Base-by-base conservation (phyloP, 495 filamentous ascomycete species). In the Terfezia claveryi region DNA sequence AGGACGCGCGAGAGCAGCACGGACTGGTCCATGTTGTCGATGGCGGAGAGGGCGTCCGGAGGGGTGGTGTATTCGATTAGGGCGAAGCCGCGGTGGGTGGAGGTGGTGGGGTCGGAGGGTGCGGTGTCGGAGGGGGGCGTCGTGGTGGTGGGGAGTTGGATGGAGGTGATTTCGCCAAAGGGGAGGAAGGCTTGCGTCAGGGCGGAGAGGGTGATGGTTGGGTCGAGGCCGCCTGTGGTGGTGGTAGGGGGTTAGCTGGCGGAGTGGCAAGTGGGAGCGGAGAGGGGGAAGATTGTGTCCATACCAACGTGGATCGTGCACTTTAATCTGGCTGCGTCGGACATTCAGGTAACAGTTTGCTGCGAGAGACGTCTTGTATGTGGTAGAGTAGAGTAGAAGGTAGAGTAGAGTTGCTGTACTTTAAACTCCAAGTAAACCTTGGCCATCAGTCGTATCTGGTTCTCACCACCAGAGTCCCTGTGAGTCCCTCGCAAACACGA, bases 1-100 rank as follows among this genome's bases (percentile, higher is more conserved):
- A 99, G 81, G 3, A 91, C 83, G 36, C 84, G 75, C 2, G 89
- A 92, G 65, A 85, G 95, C n/a, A 99, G 74, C 71, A 94, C 87
- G 57, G 87, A 81, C 64, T 92, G 87, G 62, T 99, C 85, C 92
- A 96, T 95, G 68, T 99, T 99, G 73, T 96, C 86, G 64, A 99
- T 94, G 38, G 91, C 91, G 68, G 95, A 91, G 57, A 80, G 81
- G 51, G 87, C 88, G 69, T 99, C 91, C 54, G 79, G 79, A 20
- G 79, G 74, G 37, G 83, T 71, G 62, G 94, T 87, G 67, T 85
- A 99, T 64, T 99, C 91, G 38, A 99, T 85, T 63, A 96, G 96
- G 58, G 87, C 92, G 68, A 95, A 99, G 0, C 91, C 91, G 52
- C 88, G 73, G 67, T 99, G 91, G 10, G 76, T 72, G 11, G 92